Evolutionary conservation across 345 rosid species (phyloP), one percentile per base, ranked within the genome.

Genomic region (Syzygium aqueum): DNA sequence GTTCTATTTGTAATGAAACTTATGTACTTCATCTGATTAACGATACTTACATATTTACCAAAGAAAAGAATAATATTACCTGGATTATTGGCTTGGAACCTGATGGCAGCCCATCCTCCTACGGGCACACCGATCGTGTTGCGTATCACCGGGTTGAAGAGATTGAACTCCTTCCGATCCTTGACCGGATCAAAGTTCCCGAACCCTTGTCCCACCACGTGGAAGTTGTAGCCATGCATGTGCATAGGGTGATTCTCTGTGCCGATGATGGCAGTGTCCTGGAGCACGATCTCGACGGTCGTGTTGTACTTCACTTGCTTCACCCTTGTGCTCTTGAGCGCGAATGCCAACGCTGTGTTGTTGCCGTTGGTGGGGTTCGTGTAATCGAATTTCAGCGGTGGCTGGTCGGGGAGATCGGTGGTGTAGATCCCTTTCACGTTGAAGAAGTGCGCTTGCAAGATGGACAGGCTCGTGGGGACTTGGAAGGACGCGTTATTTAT

Each of bases 401-500:
- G 99, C 19, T 86, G 87, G 88, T 89, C 57, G 0, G 98, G 99
- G 88, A 97, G 96, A 89, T 94, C 91, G 3, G 92, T 53, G 16
- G 94, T 94, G 93, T 93, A 97, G 43, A 97, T 77, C 22, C 97
- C 97, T 1, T 59, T 37, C 5, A 93, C 91, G 53, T 92, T 90
- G 94, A 61, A 89, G 59, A 84, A 94, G 85, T 90, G 91, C 13
- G 98, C 98, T 87, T 97, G 92, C 53, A 97, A 63, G 54, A 95
- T 17, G 0, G 98, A 94, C 84, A 94, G 27, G 8, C 65, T 59
- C 30, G 89, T 92, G 0, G 99, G 98, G 5, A 77, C 1, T 40
- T 63, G 87, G 85, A 96, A 95, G 0, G 99, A 97, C 9, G 84
- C 87, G 46, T 97, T 97, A 93, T 90, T 97, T 98, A 97, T 93